Conservation (phyloP, 208 protist species). For the Acanthamoeba triangularis region DNA sequence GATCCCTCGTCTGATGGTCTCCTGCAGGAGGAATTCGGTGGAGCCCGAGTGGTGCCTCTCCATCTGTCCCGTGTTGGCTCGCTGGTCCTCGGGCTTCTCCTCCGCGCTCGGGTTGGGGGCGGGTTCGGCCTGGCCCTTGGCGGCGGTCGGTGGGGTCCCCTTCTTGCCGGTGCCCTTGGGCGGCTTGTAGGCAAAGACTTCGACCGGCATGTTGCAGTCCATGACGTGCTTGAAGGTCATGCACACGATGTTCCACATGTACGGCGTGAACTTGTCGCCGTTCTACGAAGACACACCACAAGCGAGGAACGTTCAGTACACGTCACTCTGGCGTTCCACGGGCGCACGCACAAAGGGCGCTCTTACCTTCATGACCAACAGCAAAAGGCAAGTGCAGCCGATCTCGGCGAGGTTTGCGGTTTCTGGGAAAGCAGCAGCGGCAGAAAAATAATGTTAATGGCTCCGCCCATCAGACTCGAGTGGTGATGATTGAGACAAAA, state of each 20-base stretch:
- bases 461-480: too few relatives aligned
- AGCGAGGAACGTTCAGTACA: not conserved
- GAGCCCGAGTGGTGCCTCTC: conserved; percentile 10
- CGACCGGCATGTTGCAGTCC: conserved; percentile 38
- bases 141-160: not conserved
- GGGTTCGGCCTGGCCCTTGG: not conserved
- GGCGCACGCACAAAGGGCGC: not conserved
- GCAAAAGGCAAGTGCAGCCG: conserved; percentile 6
- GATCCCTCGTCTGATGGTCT: not conserved
- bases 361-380: conserved; percentile 20
- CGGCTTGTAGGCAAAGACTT: conserved; percentile 38
- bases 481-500: not conserved
- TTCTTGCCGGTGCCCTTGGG: conserved; percentile 25
- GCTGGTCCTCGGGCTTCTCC: conserved; percentile 8
- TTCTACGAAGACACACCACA: not conserved
- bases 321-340: not conserved
- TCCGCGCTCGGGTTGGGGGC: not conserved
- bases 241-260: conserved; percentile 67
- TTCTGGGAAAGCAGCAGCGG: not conserved
- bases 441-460: not conserved
- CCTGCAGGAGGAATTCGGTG: conserved; percentile 2
- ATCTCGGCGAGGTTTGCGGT: conserved; percentile 60
- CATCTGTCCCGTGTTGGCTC: conserved; percentile 9
- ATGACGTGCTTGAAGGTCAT: conserved; percentile 48
- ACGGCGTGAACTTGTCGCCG: conserved; percentile 26